Percentiles rank a stretch among this genome's conserved stretches.
These are phyloP conservation scores for Serendipita sp. DNA, from an alignment of 768 basidiomycete species.

Conservation along the genomic window DNA sequence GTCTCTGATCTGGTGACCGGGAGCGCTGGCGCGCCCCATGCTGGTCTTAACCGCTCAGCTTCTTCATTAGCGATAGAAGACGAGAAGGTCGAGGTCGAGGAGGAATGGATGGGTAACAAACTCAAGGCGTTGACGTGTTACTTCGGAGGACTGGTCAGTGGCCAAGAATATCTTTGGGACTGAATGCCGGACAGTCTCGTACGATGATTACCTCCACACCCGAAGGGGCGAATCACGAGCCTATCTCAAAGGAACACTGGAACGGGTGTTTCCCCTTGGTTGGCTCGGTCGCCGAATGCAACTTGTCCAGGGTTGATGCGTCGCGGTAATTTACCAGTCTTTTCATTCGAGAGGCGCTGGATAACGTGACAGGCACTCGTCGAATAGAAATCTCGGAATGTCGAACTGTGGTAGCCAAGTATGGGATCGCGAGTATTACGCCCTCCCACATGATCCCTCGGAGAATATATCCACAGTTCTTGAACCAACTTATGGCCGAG, in stretches of 20 bases:
- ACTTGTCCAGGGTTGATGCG: too few relatives aligned
- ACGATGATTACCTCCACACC: background rate
- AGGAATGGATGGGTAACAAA: constrained; percentile 91
- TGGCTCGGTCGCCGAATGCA: too few relatives aligned
- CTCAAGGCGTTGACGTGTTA: constrained; percentile 91
- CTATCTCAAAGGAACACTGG: background rate
- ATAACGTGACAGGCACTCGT: too few relatives aligned
- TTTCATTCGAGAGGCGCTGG: too few relatives aligned
- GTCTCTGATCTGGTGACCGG: constrained; percentile 35
- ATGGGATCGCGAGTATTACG: too few relatives aligned
- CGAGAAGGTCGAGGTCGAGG: constrained; percentile 78
- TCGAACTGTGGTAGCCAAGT: too few relatives aligned
- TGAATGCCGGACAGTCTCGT: background rate
- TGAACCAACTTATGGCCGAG: too few relatives aligned
- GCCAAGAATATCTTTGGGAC: constrained; percentile 42
- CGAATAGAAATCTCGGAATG: too few relatives aligned
- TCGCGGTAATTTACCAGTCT: too few relatives aligned
- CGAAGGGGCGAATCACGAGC: background rate
- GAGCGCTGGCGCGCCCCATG: constrained; percentile 9
- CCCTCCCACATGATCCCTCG: too few relatives aligned
- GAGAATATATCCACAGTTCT: too few relatives aligned
- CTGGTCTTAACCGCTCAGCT: background rate
- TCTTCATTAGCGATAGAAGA: background rate
- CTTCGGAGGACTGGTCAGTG: constrained; percentile 65
- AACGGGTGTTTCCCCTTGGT: too few relatives aligned